phyloP scores from a whole-genome alignment of 1,139 yeast genomes.

The Debaryomyces fabryi region DNA sequence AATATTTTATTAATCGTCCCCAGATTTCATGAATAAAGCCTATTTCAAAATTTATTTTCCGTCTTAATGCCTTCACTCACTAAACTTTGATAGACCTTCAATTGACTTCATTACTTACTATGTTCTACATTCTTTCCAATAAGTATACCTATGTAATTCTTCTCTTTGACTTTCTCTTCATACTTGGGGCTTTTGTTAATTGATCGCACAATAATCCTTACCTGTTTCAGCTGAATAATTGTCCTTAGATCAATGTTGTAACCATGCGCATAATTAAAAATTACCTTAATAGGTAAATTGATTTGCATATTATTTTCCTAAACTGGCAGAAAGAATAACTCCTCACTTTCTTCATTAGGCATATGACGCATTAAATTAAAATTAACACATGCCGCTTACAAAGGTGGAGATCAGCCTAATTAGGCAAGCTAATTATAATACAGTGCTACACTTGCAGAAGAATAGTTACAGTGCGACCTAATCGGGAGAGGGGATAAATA shows the following conservation, averaged over 20 bases:
- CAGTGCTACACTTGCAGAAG: background rate
- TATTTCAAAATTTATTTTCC: background rate
- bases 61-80: background rate
- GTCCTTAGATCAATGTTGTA: background rate
- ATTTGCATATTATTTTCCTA: conserved; percentile 21
- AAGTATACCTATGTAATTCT: background rate
- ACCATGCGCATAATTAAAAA: background rate
- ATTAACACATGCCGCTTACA: conserved; percentile 6
- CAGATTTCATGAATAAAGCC: background rate
- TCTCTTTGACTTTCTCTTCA: background rate
- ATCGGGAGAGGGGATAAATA: conserved; percentile 3
- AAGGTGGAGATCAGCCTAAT: conserved; percentile 8
- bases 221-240: background rate
- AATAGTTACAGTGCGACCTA: background rate
- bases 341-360: conserved; percentile 30
- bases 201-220: background rate
- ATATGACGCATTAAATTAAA: background rate
- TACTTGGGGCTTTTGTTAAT: background rate
- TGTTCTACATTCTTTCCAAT: background rate
- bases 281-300: conserved; percentile 26
- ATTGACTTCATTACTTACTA: background rate
- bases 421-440: conserved; percentile 3
- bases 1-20: background rate
- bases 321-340: conserved; percentile 20
- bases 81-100: background rate